Conservation (phyloP, 768 basidiomycete species). For the Lactarius trivialis region DNA sequence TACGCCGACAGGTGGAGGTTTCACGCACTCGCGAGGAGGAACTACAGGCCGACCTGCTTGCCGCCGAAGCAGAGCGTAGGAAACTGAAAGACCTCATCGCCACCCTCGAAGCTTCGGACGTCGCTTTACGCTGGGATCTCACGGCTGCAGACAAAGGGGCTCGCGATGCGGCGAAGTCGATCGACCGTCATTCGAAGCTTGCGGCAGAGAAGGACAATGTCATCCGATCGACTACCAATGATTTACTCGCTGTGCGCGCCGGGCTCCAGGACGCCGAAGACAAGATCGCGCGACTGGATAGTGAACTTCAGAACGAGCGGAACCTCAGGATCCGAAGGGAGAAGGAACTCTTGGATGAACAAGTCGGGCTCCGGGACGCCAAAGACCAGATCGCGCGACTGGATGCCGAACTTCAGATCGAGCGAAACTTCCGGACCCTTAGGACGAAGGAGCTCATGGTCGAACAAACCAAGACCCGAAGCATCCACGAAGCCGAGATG, state of each 20-base stretch:
- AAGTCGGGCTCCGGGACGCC: not conserved
- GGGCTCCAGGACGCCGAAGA: not conserved
- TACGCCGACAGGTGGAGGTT: not conserved
- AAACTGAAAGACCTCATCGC: not conserved
- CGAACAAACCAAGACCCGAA: not conserved
- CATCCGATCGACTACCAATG: not conserved
- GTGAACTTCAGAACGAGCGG: not conserved
- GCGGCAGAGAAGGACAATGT: not conserved
- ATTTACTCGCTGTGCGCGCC: not conserved
- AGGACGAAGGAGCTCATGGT: not conserved
- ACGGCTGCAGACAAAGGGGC: not conserved
- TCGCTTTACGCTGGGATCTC: not conserved
- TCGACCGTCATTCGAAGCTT: not conserved
- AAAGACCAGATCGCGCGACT: not conserved
- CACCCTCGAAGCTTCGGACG: slow-evolving; percentile 1
- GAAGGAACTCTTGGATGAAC: not conserved
- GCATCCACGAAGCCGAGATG: not conserved
- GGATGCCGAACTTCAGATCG: not conserved
- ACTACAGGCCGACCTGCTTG: not conserved
- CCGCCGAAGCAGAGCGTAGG: not conserved
- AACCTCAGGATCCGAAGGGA: not conserved
- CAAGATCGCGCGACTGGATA: not conserved
- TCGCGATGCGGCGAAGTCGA: not conserved
- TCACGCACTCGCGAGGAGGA: not conserved
- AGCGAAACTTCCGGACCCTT: not conserved